Evolutionary conservation across 1,284 basidiomycete species (phyloP).

Genomic region (Chondrostereum purpureum): DNA sequence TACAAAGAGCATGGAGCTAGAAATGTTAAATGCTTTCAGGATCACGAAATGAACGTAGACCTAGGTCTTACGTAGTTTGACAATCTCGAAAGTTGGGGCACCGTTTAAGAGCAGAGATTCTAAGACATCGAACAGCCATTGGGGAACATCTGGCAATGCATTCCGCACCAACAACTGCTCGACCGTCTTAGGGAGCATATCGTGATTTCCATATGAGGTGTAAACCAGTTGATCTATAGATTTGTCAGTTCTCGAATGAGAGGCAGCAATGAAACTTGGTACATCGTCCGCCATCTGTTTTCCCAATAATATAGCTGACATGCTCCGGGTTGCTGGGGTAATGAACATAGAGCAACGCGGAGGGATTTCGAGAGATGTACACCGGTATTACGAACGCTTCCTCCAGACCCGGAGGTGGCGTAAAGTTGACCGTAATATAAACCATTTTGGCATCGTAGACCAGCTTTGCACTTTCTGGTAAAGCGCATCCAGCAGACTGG

Average conservation of each 20-base stretch:
- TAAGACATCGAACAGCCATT: background rate
- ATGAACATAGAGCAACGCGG: too few relatives aligned
- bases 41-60: background rate
- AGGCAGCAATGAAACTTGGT: background rate
- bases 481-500: conserved; percentile 5
- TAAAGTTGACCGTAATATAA: conserved; percentile 7
- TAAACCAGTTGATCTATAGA: conserved; percentile 3
- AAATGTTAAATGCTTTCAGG: background rate
- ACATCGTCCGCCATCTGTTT: conserved; percentile 5
- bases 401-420: too few relatives aligned
- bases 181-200: conserved; percentile 2
- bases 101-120: background rate
- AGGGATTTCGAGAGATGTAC: background rate
- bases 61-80: conserved; percentile 8
- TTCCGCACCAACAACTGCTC: background rate
- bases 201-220: conserved; percentile 3
- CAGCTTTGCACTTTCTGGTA: background rate
- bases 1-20: background rate
- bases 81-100: conserved; percentile 4
- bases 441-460: conserved; percentile 8
- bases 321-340: too few relatives aligned
- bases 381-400: background rate
- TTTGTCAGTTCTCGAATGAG: background rate
- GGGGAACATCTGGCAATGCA: background rate
- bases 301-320: conserved; percentile 3